Evolutionary conservation across 768 basidiomycete genomes (phyloP), one percentile per base, ranked within the genome.

Genomic region (Sistotremastrum suecicum): DNA sequence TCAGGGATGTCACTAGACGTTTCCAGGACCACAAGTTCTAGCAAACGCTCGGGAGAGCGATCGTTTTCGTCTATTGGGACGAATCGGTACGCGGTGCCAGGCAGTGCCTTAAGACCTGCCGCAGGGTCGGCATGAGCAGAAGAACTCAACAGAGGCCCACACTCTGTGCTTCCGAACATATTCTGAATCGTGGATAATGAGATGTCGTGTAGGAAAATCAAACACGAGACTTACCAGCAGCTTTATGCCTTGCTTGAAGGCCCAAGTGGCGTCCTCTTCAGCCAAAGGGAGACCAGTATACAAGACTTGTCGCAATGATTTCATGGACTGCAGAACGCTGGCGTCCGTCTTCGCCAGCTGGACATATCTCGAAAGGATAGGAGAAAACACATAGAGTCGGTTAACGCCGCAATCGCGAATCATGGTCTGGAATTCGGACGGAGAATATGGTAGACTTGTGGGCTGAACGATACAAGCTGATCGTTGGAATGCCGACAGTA

Each of bases 121-220:
- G 73, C 66, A 41, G 61, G 64, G 36, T 71, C 76, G 44, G 65
- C 61, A 34, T 70, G 74, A 39, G 76, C 78, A 39, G 66, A 54
- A 8, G 81, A 79, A 30, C 76, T 58, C 44, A 88, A 64, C 69
- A 81, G 81, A 1, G 74, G 78, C 37, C 82, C 83, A 49, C 80
- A 74, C 66, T 88, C 85, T 1, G 85, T 88, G 59, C 75, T 83
- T 11, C 85, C 85, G 56, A 86, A 87, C 11, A 83, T 66, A 58
- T 85, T 87, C 78, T 83, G 56, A 36, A 42, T 49, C 34, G 31
- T 32, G 5, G 20, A 63, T 50, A 65, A 52, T 48, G 53, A 41
- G 36, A 53, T 44, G 35, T 44, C 28, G 35, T 43, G 9, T 42
- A 30, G 53, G 47, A 43, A 33, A 48, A 48, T 44, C 53, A 52